These are phyloP conservation scores for Phyllosticta ampelicida DNA, from an alignment of 2,329 filamentous ascomycete species.

Conservation along the genomic window DNA sequence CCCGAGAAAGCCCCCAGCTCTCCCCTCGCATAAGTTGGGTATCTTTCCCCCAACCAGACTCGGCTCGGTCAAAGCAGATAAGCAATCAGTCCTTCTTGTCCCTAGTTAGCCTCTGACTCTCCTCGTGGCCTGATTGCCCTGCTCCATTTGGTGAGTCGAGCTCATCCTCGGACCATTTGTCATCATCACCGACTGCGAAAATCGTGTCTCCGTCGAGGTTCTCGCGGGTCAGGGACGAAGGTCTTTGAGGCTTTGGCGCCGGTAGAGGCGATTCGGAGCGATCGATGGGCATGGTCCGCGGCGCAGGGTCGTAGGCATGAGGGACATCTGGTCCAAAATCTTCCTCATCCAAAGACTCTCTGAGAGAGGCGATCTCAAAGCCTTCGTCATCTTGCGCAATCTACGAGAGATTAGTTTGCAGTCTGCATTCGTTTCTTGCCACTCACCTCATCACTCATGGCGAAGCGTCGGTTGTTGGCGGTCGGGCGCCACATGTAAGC, in stretches of 20 bases:
- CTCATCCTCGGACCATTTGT: slow-evolving; percentile 73
- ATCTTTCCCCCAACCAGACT: neutral
- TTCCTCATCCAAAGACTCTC: slow-evolving; percentile 59
- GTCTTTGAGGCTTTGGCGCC: slow-evolving; percentile 41
- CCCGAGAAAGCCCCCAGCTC: no score
- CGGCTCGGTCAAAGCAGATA: neutral
- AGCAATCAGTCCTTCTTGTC: neutral
- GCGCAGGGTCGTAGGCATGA: slow-evolving; percentile 31
- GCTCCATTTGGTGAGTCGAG: slow-evolving; percentile 26
- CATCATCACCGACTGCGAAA: slow-evolving; percentile 83
- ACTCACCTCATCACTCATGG: slow-evolving; percentile 88
- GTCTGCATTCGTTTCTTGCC: neutral
- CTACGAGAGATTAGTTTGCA: slow-evolving; percentile 30
- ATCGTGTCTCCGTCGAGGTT: slow-evolving; percentile 85
- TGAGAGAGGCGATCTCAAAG: slow-evolving; percentile 91
- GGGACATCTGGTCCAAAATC: slow-evolving; percentile 29
- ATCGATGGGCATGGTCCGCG: slow-evolving; percentile 17
- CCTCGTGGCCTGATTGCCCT: slow-evolving; percentile 33
- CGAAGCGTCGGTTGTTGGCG: slow-evolving; percentile 91
- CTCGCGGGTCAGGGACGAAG: slow-evolving; percentile 41
- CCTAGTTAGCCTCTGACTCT: slow-evolving; percentile 18
- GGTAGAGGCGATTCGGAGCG: slow-evolving; percentile 39
- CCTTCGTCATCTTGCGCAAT: slow-evolving; percentile 97
- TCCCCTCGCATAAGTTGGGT: no score
- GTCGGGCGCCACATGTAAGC: slow-evolving; percentile 96